phyloP scores from a whole-genome alignment of 2,329 filamentous ascomycete genomes.

The Aureobasidium sp. region DNA sequence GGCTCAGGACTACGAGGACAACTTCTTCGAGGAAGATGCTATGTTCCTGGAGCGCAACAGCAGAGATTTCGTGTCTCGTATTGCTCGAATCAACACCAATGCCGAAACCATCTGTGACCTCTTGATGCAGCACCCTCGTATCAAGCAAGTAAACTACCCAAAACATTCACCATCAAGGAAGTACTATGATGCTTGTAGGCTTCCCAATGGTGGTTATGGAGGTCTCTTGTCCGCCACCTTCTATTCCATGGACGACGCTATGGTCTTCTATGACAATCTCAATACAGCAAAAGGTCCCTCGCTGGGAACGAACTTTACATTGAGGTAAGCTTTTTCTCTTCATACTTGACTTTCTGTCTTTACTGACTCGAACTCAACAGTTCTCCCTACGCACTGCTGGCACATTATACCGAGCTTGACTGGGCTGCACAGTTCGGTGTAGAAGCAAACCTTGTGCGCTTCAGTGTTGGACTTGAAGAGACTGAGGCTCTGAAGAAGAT shows the following conservation, averaged over 20 bases:
- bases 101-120: conserved; percentile 75
- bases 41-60: conserved; percentile 96
- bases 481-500: conserved; percentile 55
- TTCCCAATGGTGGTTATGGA: conserved; percentile 74
- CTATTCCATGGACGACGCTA: conserved; percentile 59
- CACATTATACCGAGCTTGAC: conserved; percentile 86
- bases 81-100: conserved; percentile 77
- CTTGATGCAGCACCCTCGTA: conserved; percentile 43
- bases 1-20: conserved; percentile 65
- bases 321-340: conserved; percentile 38
- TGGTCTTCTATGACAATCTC: conserved; percentile 77
- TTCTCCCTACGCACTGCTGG: conserved; percentile 84
- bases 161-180: conserved; percentile 63
- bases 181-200: conserved; percentile 73
- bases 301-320: conserved; percentile 91
- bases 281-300: conserved; percentile 91
- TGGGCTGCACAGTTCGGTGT: conserved; percentile 83
- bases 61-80: conserved; percentile 77
- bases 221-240: conserved; percentile 84
- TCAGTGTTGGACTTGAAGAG: conserved; percentile 88
- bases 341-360: too few relatives aligned
- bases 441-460: conserved; percentile 68
- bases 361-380: conserved; percentile 17
- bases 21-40: conserved; percentile 88
- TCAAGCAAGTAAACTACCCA: conserved; percentile 82